These are phyloP conservation scores for Phytophthora foliorum DNA, from an alignment of 352 stramenopile genomes.

Conservation along the genomic window DNA sequence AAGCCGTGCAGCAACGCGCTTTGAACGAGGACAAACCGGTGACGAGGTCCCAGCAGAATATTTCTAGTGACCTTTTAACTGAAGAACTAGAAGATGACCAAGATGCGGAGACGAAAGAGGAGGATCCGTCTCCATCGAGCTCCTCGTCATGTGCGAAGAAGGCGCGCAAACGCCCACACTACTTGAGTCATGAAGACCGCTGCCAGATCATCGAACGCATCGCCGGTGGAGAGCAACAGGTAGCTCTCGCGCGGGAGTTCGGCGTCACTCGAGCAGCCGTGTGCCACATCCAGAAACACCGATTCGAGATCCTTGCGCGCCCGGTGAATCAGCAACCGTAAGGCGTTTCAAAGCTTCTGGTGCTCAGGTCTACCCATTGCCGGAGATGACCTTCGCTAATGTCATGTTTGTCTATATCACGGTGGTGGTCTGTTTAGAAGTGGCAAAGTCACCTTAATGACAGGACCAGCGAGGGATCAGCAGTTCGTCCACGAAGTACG, in stretches of 20 bases:
- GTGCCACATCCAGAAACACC: not conserved
- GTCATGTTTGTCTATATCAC: not conserved
- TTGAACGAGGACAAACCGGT: conserved; percentile 3
- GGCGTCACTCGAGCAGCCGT: not conserved
- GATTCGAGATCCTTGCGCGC: conserved; percentile 10
- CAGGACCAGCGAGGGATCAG: not conserved
- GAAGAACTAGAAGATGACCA: not conserved
- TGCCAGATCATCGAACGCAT: not conserved
- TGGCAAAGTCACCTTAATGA: not conserved
- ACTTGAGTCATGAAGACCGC: not conserved
- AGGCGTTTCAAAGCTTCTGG: not conserved
- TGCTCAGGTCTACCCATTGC: not conserved
- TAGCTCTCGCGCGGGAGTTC: not conserved
- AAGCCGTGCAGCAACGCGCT: conserved; percentile 1
- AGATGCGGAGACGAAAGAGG: not conserved
- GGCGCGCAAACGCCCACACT: not conserved
- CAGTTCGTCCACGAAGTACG: conserved; percentile 6
- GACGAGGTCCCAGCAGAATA: not conserved
- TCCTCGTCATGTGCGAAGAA: not conserved
- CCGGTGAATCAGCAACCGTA: conserved; percentile 1
- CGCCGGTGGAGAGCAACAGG: not conserved
- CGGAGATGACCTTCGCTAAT: not conserved
- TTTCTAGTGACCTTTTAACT: not conserved
- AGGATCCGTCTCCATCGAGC: conserved; percentile 2
- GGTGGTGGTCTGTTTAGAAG: not conserved